phyloP scores from a whole-genome alignment of 2,329 filamentous ascomycete genomes.

The Neonectria neomacrospora region DNA sequence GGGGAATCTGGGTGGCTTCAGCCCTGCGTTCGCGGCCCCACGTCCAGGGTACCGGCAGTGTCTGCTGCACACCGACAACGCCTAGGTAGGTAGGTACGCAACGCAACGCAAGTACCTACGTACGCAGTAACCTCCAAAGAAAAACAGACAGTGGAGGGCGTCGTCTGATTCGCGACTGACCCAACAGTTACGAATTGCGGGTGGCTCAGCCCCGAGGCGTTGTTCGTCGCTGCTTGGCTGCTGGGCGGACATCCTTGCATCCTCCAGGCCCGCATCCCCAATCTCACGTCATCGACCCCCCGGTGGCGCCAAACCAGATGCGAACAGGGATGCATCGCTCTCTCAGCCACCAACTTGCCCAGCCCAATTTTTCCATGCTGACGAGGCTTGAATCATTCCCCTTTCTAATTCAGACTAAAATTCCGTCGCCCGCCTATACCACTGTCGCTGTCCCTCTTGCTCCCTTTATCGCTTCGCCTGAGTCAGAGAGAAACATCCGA shows the following conservation, averaged over 20 bases:
- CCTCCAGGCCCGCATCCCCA: not conserved
- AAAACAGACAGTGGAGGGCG: too few species aligned
- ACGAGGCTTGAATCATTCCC: not conserved
- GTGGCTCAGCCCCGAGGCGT: conserved; percentile 17
- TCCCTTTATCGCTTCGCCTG: not conserved
- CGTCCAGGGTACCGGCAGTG: not conserved
- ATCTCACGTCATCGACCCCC: conserved; percentile 43
- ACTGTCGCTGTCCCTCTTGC: not conserved
- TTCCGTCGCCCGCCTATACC: not conserved
- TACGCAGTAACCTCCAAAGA: not conserved
- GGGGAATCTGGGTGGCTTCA: not conserved
- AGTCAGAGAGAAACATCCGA: not conserved
- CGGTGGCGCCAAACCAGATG: conserved; percentile 29
- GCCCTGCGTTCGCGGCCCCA: not conserved
- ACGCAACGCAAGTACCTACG: not conserved
- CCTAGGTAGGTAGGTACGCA: too few species aligned
- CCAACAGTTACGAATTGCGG: conserved; percentile 2
- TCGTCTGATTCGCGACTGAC: not conserved
- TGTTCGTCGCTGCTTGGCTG: not conserved
- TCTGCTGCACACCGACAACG: too few species aligned
- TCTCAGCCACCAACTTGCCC: not conserved
- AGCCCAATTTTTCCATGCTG: not conserved
- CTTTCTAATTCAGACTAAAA: not conserved
- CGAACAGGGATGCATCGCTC: not conserved
- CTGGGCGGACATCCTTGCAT: not conserved